phyloP scores from a whole-genome alignment of 2,329 filamentous ascomycete genomes.

The Trichoderma aggressivum region DNA sequence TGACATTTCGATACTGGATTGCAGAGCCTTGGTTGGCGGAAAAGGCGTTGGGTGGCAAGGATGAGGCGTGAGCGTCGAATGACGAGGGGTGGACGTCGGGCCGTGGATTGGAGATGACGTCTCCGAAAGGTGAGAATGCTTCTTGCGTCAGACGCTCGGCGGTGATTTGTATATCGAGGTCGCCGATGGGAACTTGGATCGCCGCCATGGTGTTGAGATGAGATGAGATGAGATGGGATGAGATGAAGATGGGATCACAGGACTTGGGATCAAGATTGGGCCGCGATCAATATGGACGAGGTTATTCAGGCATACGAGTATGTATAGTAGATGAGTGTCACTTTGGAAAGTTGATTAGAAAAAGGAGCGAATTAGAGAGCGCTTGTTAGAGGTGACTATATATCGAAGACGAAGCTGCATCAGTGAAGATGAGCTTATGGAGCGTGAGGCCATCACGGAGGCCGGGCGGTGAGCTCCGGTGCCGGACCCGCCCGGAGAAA shows the following conservation, averaged over 20 bases:
- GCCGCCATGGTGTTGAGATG: slow-evolving; percentile 25
- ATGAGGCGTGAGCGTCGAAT: slow-evolving; percentile 38
- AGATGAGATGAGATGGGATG: background rate
- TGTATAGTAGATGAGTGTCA: background rate
- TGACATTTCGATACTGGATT: slow-evolving; percentile 79
- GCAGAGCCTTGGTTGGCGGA: slow-evolving; percentile 83
- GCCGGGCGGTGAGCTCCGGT: slow-evolving; percentile 15
- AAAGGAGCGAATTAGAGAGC: background rate
- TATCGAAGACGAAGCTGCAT: background rate
- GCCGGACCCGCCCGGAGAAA: slow-evolving; percentile 18
- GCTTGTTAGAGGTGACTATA: background rate
- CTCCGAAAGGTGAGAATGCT: slow-evolving; percentile 76
- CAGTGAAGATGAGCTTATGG: background rate
- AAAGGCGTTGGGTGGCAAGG: slow-evolving; percentile 47
- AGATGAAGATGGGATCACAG: background rate
- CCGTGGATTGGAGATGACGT: slow-evolving; percentile 73
- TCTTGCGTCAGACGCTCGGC: slow-evolving; percentile 64
- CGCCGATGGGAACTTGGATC: slow-evolving; percentile 26
- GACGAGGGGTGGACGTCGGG: slow-evolving; percentile 51
- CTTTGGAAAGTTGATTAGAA: too few relatives aligned
- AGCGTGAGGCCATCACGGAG: background rate
- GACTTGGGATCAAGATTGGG: background rate
- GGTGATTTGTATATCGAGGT: slow-evolving; percentile 40
- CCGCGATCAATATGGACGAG: background rate
- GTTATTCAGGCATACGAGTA: background rate